Evolutionary conservation across 257 asterid genomes (phyloP).

Genomic region (Echites panduratus): DNA sequence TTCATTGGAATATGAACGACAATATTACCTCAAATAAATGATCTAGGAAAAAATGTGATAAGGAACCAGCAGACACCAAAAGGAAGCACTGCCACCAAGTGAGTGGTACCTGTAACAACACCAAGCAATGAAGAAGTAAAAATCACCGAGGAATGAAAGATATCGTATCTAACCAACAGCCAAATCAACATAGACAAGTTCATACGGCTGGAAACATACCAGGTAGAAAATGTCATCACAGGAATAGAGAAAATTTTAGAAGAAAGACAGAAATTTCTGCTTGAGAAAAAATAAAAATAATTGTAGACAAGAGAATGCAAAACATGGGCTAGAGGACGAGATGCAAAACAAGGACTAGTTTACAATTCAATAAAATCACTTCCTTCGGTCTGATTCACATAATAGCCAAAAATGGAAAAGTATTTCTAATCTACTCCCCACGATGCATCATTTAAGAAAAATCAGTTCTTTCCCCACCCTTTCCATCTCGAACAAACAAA

Average conservation of each 20-base stretch:
- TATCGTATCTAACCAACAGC: not conserved
- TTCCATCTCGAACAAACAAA: too few relatives aligned
- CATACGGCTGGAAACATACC: not conserved
- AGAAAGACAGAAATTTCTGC: not conserved
- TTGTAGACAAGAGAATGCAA: not conserved
- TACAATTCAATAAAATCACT: too few relatives aligned
- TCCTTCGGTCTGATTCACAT: too few relatives aligned
- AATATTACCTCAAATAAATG: constrained; percentile 78
- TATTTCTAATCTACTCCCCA: too few relatives aligned
- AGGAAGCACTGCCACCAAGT: constrained; percentile 64
- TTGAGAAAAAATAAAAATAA: not conserved
- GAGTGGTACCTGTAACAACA: constrained; percentile 51
- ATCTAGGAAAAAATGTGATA: constrained; percentile 89
- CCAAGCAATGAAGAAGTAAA: not conserved
- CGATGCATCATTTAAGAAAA: too few relatives aligned
- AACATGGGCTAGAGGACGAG: too few relatives aligned
- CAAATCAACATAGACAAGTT: not conserved
- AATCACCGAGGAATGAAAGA: not conserved
- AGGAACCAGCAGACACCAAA: constrained; percentile 73
- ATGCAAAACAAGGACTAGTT: too few relatives aligned
- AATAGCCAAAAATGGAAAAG: too few relatives aligned
- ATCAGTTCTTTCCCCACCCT: too few relatives aligned
- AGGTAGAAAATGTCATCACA: not conserved
- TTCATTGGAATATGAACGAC: not conserved
- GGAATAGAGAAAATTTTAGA: not conserved